These are phyloP conservation scores for Penicillium desertorum DNA, from an alignment of 495 filamentous ascomycete genomes.

Conservation along the genomic window DNA sequence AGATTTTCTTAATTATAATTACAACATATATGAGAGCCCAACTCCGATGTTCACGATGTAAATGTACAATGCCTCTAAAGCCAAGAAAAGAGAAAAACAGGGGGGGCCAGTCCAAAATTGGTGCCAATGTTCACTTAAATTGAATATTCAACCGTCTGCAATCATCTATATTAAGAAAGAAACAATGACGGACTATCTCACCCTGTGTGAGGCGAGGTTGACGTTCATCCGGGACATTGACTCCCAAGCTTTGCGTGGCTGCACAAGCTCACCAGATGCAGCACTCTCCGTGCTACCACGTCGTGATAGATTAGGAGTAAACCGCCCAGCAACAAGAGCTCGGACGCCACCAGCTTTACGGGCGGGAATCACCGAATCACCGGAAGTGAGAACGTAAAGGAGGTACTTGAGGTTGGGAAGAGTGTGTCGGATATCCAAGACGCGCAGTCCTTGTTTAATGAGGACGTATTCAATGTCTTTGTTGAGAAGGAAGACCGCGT, in stretches of 20 bases:
- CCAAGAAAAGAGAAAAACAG: background rate
- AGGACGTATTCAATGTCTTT: conserved; percentile 89
- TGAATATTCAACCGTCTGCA: background rate
- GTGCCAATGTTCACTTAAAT: background rate
- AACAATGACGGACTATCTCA: conserved; percentile 21
- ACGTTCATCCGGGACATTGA: conserved; percentile 34
- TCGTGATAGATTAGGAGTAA: conserved; percentile 40
- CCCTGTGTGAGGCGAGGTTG: conserved; percentile 26
- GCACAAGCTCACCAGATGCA: conserved; percentile 34
- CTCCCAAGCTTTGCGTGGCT: conserved; percentile 32
- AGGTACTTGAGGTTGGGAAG: conserved; percentile 91
- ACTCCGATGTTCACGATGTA: background rate
- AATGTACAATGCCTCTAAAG: background rate
- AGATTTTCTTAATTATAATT: background rate
- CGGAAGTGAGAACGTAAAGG: conserved; percentile 80
- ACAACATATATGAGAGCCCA: background rate
- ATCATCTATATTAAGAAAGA: background rate
- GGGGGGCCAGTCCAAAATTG: background rate
- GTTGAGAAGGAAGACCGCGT: conserved; percentile 91
- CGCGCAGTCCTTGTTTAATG: conserved; percentile 65
- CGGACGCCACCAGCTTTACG: conserved; percentile 75
- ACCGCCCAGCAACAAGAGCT: conserved; percentile 49
- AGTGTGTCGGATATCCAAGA: conserved; percentile 86
- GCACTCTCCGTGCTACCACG: conserved; percentile 44
- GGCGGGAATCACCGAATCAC: conserved; percentile 71